Conservation (phyloP, 257 asterid genomes). For the Capsicum chinense region DNA sequence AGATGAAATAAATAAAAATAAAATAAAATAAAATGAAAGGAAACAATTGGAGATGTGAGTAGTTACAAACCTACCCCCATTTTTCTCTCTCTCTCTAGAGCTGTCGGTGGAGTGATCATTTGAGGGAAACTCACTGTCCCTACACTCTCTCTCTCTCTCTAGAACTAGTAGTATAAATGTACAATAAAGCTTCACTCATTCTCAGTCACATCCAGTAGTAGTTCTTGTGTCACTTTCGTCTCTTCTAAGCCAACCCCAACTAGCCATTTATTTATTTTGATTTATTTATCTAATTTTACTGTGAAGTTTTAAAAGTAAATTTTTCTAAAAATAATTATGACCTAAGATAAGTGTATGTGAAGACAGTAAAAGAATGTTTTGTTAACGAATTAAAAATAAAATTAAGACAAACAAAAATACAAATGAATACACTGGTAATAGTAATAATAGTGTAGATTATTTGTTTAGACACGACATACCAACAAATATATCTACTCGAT, state of each 20-base stretch:
- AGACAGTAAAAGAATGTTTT: no score
- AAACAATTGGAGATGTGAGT: slow-evolving; percentile 24
- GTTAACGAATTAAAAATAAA: no score
- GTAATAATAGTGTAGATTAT: no score
- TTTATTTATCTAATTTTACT: no score
- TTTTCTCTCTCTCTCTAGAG: slow-evolving; percentile 1
- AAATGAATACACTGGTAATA: no score
- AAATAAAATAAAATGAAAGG: not conserved
- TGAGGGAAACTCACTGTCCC: not conserved
- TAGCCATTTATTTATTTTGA: not conserved
- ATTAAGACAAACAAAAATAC: no score
- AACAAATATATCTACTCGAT: not conserved
- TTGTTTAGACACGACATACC: slow-evolving; percentile 15
- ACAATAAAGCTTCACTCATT: slow-evolving; percentile 39
- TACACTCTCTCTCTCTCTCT: not conserved
- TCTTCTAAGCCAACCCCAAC: slow-evolving; percentile 38
- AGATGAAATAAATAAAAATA: not conserved
- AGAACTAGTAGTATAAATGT: not conserved
- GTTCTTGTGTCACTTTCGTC: slow-evolving; percentile 67
- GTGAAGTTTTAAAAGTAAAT: no score
- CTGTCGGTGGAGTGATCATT: slow-evolving; percentile 31
- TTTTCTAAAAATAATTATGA: no score
- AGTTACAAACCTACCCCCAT: not conserved
- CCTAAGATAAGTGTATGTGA: no score
- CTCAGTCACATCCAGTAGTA: slow-evolving; percentile 27